phyloP scores from a whole-genome alignment of 805 yeast species.

The Myxozyma neglecta region DNA sequence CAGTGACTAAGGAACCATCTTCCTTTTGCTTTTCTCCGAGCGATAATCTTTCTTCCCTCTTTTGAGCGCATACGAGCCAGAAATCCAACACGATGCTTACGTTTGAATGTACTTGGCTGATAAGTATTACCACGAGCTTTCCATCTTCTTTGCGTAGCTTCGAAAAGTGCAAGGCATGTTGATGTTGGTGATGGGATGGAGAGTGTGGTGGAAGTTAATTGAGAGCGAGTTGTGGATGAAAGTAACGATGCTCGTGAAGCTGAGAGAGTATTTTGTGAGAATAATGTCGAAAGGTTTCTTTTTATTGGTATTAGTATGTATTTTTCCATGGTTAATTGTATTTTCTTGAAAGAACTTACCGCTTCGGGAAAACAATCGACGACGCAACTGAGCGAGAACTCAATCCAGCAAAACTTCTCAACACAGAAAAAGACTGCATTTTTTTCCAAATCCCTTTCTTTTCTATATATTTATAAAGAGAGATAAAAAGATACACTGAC shows the following conservation, averaged over 20 bases:
- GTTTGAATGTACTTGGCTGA: constrained; percentile 86
- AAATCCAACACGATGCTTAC: constrained; percentile 89
- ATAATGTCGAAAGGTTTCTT: neutral
- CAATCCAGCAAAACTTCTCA: neutral
- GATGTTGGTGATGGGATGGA: neutral
- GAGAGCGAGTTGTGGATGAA: neutral
- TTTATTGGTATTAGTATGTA: too few relatives aligned
- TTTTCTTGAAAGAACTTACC: too few relatives aligned
- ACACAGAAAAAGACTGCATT: neutral
- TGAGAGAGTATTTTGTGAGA: neutral
- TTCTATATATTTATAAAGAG: neutral
- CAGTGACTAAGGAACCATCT: constrained; percentile 90
- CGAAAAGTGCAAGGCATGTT: neutral
- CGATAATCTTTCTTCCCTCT: constrained; percentile 75
- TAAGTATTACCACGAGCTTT: constrained; percentile 90
- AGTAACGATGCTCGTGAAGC: constrained; percentile 12
- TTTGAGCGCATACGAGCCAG: constrained; percentile 75
- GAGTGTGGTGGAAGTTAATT: neutral
- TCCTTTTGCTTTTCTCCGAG: constrained; percentile 80
- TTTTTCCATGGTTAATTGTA: too few relatives aligned
- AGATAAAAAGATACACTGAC: neutral
- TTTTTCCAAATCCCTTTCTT: neutral
- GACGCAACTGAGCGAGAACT: too few relatives aligned
- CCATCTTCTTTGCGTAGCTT: constrained; percentile 60
- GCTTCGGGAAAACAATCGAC: too few relatives aligned